Base-by-base conservation (phyloP, 345 rosid genomes). In the Linum lewisii region DNA sequence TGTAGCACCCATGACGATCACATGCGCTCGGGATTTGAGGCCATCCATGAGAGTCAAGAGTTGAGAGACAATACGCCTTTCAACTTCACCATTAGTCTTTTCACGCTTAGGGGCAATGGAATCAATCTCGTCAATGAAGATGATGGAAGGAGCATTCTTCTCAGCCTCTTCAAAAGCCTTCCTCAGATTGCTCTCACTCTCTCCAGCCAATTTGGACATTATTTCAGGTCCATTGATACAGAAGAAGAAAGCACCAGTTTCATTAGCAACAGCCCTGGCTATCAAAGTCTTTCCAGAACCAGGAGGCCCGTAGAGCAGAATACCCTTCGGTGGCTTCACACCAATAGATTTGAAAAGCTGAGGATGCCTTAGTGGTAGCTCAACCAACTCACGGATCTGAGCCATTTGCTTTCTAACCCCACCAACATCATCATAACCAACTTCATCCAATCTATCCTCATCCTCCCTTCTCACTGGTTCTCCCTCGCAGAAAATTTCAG, bases 401-500 rank as follows among this genome's bases (percentile, higher is more conserved):
- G 98, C 98, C 98, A 92, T 92, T 57, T 92, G 96, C 67, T 88
- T 92, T 69, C 98, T 92, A 24, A 92, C 98, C 57, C 98, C 98
- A 63, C 98, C 96, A 75, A 92, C 98, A 77, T 92, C 96, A 68
- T 92, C 98, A 69, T 88, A 92, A 50, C 98, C 98, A 8, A 92
- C 81, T 51, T 92, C 98, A 72, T 92, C 96, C 36, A 92, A 75
- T 73, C 98, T 81, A 67, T 92, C 68, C 66, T 92, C 96, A 63
- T 92, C 98, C 63, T 92, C 98, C 65, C 98, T 80, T 67, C 81
- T 84, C n/a, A 88, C 74, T 2, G 96, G 95, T 65, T 92, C 98
- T 50, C 98, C 96, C 76, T 92, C 98, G 29, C 98, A 92, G 75
- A 92, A 92, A 59, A 92, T 84, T 81, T 88, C 95, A 7, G 98